Percentiles rank a stretch among this genome's conserved stretches.
Conservation (phyloP, 129 eudicot species). For the Lonicera japonica region DNA sequence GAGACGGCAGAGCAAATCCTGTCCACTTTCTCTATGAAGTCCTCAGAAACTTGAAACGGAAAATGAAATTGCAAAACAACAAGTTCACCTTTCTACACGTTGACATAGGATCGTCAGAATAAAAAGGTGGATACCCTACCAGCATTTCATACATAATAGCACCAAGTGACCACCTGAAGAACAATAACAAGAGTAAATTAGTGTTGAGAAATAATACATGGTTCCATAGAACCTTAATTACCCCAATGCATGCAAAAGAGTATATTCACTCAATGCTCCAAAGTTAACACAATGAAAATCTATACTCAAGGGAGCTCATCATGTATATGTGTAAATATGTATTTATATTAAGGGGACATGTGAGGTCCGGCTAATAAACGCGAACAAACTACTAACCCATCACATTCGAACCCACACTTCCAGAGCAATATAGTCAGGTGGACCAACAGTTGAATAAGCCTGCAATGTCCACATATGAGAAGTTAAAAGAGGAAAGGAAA, state of each 20-base stretch:
- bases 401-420: conserved; percentile 92
- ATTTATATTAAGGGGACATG: no score
- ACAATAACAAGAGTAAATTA: conserved; percentile 6
- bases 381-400: conserved; percentile 52
- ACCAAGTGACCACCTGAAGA: conserved; percentile 90
- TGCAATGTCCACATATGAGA: conserved; percentile 29
- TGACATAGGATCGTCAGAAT: conserved; percentile 97
- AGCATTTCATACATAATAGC: conserved; percentile 97
- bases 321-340: no score
- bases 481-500: background rate
- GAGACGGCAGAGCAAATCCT: no score
- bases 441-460: conserved; percentile 96
- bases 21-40: no score
- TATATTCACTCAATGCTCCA: no score
- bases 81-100: conserved; percentile 83
- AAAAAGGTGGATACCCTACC: conserved; percentile 93
- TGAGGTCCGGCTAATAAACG: no score
- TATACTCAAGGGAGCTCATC: no score
- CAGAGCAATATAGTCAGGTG: conserved; percentile 96
- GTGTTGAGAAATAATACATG: no score
- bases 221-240: no score
- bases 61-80: background rate
- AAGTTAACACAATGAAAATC: no score
- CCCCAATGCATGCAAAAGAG: no score
- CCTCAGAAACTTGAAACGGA: background rate